Evolutionary conservation across 495 filamentous ascomycete genomes (phyloP).

Genomic region (Penicillium macrosclerotiorum): DNA sequence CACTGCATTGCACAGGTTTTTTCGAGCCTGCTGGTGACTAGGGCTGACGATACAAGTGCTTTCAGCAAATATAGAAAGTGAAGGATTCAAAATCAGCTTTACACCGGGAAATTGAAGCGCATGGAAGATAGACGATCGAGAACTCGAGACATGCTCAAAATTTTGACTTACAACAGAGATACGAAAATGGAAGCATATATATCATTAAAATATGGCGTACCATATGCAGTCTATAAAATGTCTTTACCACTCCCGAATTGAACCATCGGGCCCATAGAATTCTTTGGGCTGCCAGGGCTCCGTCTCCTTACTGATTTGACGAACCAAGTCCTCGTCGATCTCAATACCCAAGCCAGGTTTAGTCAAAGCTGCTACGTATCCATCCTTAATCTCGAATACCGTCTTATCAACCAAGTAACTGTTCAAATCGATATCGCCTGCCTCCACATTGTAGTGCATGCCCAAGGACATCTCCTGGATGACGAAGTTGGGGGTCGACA

Average conservation of each 20-base stretch:
- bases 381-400: conserved; percentile 65
- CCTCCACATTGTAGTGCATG: conserved; percentile 74
- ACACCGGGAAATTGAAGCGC: too few species aligned
- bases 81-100: too few species aligned
- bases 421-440: conserved; percentile 61
- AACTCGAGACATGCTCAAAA: too few species aligned
- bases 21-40: too few species aligned
- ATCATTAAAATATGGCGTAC: background rate
- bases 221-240: conserved; percentile 1
- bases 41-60: too few species aligned
- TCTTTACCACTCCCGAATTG: conserved; percentile 69
- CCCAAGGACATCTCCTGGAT: conserved; percentile 83
- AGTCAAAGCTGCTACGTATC: conserved; percentile 61
- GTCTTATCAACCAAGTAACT: conserved; percentile 64
- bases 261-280: conserved; percentile 70
- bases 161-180: too few species aligned
- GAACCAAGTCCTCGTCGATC: conserved; percentile 65
- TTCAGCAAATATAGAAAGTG: too few species aligned
- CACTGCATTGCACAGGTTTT: too few species aligned
- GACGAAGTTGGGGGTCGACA: conserved; percentile 66
- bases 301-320: conserved; percentile 51
- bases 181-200: too few species aligned
- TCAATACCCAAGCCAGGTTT: conserved; percentile 75
- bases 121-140: too few species aligned
- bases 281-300: conserved; percentile 60